Evolutionary conservation across 148 eudicot species (phyloP).

Genomic region (Chenopodium quinoa): DNA sequence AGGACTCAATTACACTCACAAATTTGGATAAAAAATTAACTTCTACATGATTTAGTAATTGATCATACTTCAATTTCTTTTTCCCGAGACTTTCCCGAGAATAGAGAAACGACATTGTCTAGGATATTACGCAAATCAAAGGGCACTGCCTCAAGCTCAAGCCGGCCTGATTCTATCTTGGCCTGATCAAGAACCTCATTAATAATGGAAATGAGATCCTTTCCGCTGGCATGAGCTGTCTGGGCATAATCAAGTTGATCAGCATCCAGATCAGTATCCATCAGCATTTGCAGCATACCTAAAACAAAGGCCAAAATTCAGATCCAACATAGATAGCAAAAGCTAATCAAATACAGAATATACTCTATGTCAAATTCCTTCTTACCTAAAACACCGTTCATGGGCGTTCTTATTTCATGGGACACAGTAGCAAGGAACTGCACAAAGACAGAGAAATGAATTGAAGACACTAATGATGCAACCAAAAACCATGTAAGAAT

Average conservation of each 20-base stretch:
- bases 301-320: slow-evolving; percentile 16
- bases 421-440: slow-evolving; percentile 98
- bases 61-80: slow-evolving; percentile 69
- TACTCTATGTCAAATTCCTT: not conserved
- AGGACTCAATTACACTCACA: not conserved
- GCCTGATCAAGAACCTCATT: slow-evolving; percentile 95
- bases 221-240: slow-evolving; percentile 85
- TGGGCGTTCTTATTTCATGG: slow-evolving; percentile 94
- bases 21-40: not conserved
- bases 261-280: slow-evolving; percentile 72
- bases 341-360: not conserved
- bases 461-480: slow-evolving; percentile 35
- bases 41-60: not conserved
- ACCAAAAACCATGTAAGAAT: not conserved
- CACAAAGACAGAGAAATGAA: slow-evolving; percentile 24
- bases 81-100: slow-evolving; percentile 69
- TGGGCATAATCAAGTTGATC: slow-evolving; percentile 71
- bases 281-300: slow-evolving; percentile 95
- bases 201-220: slow-evolving; percentile 71
- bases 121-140: slow-evolving; percentile 77
- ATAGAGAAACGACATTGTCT: slow-evolving; percentile 70
- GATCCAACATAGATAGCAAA: not conserved
- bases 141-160: slow-evolving; percentile 83
- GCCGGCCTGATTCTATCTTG: slow-evolving; percentile 93
- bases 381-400: slow-evolving; percentile 94